phyloP scores from a whole-genome alignment of 2,329 filamentous ascomycete species.

The Fusarium albidum region DNA sequence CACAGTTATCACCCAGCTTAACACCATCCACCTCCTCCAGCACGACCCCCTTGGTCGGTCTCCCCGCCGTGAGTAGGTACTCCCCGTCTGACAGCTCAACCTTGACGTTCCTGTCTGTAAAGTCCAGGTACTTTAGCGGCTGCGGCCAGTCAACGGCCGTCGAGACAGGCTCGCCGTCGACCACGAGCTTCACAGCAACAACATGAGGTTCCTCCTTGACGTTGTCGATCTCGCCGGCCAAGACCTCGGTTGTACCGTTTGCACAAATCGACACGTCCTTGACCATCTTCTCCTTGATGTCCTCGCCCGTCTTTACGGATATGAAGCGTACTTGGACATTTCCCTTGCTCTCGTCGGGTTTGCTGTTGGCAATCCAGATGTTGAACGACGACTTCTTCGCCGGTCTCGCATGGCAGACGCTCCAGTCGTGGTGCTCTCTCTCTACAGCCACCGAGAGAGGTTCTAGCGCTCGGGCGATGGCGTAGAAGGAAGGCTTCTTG shows the following conservation, averaged over 20 bases:
- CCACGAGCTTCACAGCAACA: constrained; percentile 53
- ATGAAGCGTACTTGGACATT: constrained; percentile 49
- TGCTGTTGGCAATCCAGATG: constrained; percentile 53
- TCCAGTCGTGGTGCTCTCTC: constrained; percentile 51
- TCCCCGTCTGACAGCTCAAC: constrained; percentile 42
- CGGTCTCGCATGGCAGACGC: constrained; percentile 46
- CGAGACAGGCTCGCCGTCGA: constrained; percentile 50
- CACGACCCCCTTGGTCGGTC: constrained; percentile 66
- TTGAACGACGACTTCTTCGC: constrained; percentile 48
- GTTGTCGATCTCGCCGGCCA: constrained; percentile 41
- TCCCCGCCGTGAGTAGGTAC: constrained; percentile 46
- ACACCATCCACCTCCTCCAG: constrained; percentile 57
- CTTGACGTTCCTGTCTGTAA: constrained; percentile 50
- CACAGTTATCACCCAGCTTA: constrained; percentile 62
- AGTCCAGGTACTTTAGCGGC: constrained; percentile 66
- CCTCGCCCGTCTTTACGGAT: constrained; percentile 50
- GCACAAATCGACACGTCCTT: constrained; percentile 38
- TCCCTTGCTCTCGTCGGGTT: constrained; percentile 33
- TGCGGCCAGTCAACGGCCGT: constrained; percentile 67
- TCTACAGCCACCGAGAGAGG: constrained; percentile 63
- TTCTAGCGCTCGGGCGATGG: constrained; percentile 65
- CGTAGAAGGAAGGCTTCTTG: constrained; percentile 66
- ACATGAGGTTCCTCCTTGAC: constrained; percentile 55
- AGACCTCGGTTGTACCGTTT: constrained; percentile 52
- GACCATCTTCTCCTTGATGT: constrained; percentile 41